Evolutionary conservation across 345 rosid species (phyloP).

Genomic region (Salix viminalis): DNA sequence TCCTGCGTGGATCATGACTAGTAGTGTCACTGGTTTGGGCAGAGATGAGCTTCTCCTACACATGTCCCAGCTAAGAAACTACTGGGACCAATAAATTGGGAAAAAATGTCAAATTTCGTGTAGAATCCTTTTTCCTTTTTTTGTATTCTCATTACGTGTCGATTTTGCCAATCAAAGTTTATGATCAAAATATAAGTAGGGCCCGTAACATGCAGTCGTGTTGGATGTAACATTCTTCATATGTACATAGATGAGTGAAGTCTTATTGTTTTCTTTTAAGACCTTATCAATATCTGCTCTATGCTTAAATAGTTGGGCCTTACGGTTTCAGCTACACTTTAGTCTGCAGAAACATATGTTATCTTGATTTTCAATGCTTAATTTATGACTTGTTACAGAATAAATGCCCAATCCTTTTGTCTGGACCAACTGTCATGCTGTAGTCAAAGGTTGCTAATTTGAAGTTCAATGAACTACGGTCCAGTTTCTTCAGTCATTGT

Average conservation of each 20-base stretch:
- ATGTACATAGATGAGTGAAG: not conserved
- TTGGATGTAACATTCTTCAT: not conserved
- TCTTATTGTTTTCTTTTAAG: not conserved
- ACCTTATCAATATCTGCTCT: too few species aligned
- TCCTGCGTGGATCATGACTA: constrained; percentile 93
- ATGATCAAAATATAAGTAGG: not conserved
- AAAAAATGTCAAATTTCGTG: too few species aligned
- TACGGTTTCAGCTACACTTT: too few species aligned
- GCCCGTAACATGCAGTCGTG: not conserved
- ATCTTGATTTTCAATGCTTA: too few species aligned
- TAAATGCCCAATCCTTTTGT: not conserved
- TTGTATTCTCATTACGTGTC: not conserved
- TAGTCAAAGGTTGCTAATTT: not conserved
- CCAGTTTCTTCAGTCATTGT: not conserved
- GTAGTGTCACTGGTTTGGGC: constrained; percentile 78
- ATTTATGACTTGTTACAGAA: too few species aligned
- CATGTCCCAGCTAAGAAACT: constrained; percentile 71
- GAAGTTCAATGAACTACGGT: not conserved
- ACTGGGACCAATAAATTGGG: constrained; percentile 27
- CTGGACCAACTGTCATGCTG: not conserved
- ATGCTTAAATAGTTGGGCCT: too few species aligned
- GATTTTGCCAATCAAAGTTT: not conserved
- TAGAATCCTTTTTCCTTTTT: not conserved
- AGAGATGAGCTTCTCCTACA: constrained; percentile 94
- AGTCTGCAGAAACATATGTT: too few species aligned